Evolutionary conservation across 495 filamentous ascomycete species (phyloP), one percentile per base, ranked within the genome.

Genomic region (Penicillium canariense): DNA sequence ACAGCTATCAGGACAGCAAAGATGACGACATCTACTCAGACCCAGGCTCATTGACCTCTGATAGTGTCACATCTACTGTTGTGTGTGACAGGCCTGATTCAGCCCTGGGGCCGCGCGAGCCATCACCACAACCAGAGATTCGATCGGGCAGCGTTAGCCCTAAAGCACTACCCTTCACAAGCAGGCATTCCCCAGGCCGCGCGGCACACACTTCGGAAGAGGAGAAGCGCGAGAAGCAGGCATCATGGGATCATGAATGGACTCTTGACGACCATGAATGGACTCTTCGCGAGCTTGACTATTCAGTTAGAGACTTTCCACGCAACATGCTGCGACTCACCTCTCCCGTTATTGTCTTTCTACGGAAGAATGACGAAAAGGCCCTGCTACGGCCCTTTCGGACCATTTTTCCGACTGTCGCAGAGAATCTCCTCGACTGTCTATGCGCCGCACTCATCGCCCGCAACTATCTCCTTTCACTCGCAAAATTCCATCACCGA

Each of bases 401-500:
- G 22, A 77, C 74, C 15, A 82, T 86, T 20, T 88, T 87, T 49
- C 80, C 81, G 0, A 51, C 72, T 7, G 79, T 76, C 20, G 69
- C 79, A 5, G 77, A 84, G 46, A 77, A 75, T 49, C 65, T 84
- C 4, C 78, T 84, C 26, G 81, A 85, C 42, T 76, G 81, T 5
- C 75, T 88, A n/a, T 87, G 85, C 52, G 84, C 84, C 1, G 78
- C 84, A 34, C 58, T 88, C 18, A 72, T 87, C 17, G 84, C 81
- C 0, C 81, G 81, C 50, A 86, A 86, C 56, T 85, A 85, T 62
- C 65, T 86, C 25, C 66, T 75, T 52, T 76, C 73, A 0, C 53
- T 75, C 26, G 60, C 69, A 25, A 59, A 57, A 0, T 47, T 58
- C 18, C 59, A 71, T 26, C 65, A 70, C 12, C 62, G 58, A 20